Percentiles rank a stretch among this genome's conserved stretches.
Conservation (phyloP, 257 asterid species). For the Vinca minor region DNA sequence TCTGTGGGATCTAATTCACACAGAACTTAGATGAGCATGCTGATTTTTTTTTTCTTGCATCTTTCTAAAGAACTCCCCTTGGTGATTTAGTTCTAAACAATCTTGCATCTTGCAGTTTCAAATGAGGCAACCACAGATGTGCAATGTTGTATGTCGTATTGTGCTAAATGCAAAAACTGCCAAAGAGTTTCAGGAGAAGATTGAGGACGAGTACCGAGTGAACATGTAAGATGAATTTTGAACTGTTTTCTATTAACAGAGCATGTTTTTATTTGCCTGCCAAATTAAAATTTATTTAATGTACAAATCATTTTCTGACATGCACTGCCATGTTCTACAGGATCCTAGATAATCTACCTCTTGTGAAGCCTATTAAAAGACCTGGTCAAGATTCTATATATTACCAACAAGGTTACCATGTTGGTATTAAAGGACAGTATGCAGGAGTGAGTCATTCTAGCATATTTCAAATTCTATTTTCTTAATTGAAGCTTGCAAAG, state of each 20-base stretch:
- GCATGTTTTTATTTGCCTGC: too few species aligned
- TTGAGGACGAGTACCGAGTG: constrained; percentile 40
- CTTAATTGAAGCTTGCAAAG: not conserved
- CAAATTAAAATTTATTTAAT: not conserved
- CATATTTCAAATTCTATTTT: not conserved
- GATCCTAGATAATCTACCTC: constrained; percentile 91
- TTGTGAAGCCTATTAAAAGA: constrained; percentile 64
- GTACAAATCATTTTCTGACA: constrained; percentile 10
- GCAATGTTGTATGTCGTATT: constrained; percentile 27
- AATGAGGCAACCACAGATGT: constrained; percentile 44
- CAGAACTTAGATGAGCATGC: too few species aligned
- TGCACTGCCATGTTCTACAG: constrained; percentile 29
- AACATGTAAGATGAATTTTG: constrained; percentile 28
- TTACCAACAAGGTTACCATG: constrained; percentile 71
- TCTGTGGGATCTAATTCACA: too few species aligned
- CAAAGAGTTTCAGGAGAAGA: constrained; percentile 40
- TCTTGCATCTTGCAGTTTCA: constrained; percentile 24
- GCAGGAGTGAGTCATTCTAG: constrained; percentile 60
- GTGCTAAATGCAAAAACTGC: constrained; percentile 36
- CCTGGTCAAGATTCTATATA: constrained; percentile 39
- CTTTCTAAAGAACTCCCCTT: not conserved
- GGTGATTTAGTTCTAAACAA: constrained; percentile 6
- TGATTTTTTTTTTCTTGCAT: not conserved
- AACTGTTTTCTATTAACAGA: not conserved
- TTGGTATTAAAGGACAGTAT: constrained; percentile 67